Percentiles rank a stretch among this genome's conserved stretches.
These are phyloP conservation scores for Phellopilus nigrolimitatus DNA, from an alignment of 1,284 basidiomycete genomes.

Conservation along the genomic window DNA sequence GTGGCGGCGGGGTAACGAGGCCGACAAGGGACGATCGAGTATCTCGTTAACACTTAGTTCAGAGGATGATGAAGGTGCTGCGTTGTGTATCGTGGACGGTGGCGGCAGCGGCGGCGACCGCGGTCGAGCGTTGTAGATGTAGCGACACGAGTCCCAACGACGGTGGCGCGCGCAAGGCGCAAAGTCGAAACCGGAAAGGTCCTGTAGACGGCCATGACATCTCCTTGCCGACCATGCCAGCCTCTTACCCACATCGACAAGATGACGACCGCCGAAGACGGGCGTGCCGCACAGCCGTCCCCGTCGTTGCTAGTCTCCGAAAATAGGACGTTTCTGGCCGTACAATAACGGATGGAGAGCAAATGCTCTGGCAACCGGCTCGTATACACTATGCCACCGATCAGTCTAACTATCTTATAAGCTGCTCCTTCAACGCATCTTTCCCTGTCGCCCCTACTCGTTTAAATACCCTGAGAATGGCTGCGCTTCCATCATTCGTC, in stretches of 20 bases:
- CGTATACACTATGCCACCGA: constrained; percentile 12
- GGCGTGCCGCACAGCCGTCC: constrained; percentile 28
- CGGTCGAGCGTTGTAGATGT: no score
- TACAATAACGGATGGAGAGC: constrained; percentile 17
- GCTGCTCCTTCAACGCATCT: neutral
- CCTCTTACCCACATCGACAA: no score
- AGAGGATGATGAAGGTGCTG: neutral
- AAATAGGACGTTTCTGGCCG: neutral
- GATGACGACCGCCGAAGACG: constrained; percentile 27
- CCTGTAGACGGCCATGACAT: no score
- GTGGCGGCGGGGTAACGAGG: no score
- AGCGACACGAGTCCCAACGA: no score
- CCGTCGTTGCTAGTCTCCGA: constrained; percentile 20
- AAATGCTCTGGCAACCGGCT: constrained; percentile 20
- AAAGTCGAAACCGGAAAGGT: no score
- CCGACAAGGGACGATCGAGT: no score
- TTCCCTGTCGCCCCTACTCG: constrained; percentile 28
- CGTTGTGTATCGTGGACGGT: neutral
- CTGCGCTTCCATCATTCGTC: constrained; percentile 68
- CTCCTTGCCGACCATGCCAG: constrained; percentile 27
- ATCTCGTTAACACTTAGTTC: no score
- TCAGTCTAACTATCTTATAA: constrained; percentile 10
- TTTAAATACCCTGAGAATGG: constrained; percentile 21
- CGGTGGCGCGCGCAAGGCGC: no score
- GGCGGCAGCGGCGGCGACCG: neutral